Conservation (phyloP, 306 rosid genomes). For the Inga oerstediana region DNA sequence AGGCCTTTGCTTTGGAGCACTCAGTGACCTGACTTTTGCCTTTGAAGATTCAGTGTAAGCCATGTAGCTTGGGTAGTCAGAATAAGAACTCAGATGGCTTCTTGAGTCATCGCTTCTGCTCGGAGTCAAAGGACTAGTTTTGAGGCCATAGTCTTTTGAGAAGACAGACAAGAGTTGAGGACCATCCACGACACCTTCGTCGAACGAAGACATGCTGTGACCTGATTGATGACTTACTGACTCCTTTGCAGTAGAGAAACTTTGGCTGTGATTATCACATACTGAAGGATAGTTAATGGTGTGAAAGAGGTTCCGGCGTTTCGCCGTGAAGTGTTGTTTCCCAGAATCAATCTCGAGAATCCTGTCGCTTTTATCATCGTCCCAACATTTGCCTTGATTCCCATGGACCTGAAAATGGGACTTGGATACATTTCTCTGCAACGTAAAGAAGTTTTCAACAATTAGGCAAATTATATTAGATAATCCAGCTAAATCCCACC, state of each 20-base stretch:
- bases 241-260: conserved; percentile 59
- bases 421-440: conserved; percentile 73
- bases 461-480: conserved; percentile 7
- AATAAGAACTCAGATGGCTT: conserved; percentile 56
- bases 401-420: conserved; percentile 39
- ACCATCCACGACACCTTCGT: conserved; percentile 58
- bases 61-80: conserved; percentile 86
- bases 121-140: conserved; percentile 76
- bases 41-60: conserved; percentile 80
- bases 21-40: conserved; percentile 76
- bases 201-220: conserved; percentile 47
- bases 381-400: conserved; percentile 43
- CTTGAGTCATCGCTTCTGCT: conserved; percentile 66
- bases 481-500: neutral
- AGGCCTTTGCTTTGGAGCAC: conserved; percentile 93
- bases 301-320: conserved; percentile 54
- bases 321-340: conserved; percentile 41
- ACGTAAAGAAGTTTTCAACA: neutral
- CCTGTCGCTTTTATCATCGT: conserved; percentile 54
- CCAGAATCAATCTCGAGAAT: conserved; percentile 63
- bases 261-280: conserved; percentile 52
- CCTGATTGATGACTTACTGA: conserved; percentile 56
- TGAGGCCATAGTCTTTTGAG: conserved; percentile 54
- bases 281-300: conserved; percentile 34
- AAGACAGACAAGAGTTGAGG: conserved; percentile 62